Percentiles rank a stretch among this genome's conserved stretches.
Conservation (phyloP, 768 basidiomycete species). For the Auriscalpium vulgare region DNA sequence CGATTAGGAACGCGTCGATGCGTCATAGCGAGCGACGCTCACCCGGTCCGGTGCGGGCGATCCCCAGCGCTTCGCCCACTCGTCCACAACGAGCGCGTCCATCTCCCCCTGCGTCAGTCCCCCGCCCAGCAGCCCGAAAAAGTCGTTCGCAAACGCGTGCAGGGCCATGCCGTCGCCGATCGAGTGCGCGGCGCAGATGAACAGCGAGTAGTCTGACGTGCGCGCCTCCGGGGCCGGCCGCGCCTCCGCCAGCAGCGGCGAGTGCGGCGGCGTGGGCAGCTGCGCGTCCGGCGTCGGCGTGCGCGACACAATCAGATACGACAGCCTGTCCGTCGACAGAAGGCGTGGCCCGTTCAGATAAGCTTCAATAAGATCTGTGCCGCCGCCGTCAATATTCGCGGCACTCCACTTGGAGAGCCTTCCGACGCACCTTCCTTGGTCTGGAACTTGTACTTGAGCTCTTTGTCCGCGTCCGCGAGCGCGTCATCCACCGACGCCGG, state of each 20-base stretch:
- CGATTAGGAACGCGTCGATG: neutral
- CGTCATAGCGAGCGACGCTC: constrained; percentile 12
- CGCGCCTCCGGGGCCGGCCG: constrained; percentile 7
- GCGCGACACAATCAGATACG: constrained; percentile 51
- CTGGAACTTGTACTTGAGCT: constrained; percentile 42
- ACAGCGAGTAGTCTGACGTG: constrained; percentile 43
- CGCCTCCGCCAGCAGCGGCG: constrained; percentile 21
- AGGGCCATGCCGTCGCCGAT: constrained; percentile 85
- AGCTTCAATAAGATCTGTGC: constrained; percentile 48
- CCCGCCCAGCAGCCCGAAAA: constrained; percentile 54
- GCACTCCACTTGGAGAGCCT: neutral
- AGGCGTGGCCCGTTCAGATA: constrained; percentile 77
- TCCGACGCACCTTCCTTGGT: constrained; percentile 43
- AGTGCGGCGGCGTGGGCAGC: constrained; percentile 26
- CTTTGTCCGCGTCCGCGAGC: constrained; percentile 36
- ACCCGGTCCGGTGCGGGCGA: constrained; percentile 19
- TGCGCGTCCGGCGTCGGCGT: constrained; percentile 10
- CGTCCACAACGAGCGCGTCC: constrained; percentile 22
- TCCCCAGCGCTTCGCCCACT: constrained; percentile 27
- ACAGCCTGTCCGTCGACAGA: constrained; percentile 57
- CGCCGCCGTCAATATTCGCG: too few species aligned
- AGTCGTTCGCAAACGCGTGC: constrained; percentile 74
- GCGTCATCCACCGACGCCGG: constrained; percentile 37
- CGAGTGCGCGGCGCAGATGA: constrained; percentile 75
- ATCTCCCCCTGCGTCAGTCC: constrained; percentile 23